phyloP scores from a whole-genome alignment of 805 yeast genomes.

The Teunomyces pallodes region DNA sequence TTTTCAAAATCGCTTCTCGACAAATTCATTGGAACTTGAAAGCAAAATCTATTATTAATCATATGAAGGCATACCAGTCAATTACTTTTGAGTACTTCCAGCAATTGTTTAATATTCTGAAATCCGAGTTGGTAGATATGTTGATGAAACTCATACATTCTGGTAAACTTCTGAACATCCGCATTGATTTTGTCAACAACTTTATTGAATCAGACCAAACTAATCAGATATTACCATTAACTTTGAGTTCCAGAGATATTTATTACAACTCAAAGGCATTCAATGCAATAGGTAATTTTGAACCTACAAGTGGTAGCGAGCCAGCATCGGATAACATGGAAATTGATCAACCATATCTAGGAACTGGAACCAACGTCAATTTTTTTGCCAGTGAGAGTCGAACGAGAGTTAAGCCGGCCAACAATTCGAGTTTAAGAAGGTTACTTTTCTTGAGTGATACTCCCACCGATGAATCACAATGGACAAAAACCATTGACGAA shows the following conservation, averaged over 20 bases:
- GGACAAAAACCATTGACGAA: slow-evolving; percentile 10
- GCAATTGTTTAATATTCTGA: slow-evolving; percentile 16
- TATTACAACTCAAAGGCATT: slow-evolving; percentile 18
- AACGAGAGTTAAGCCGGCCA: not conserved
- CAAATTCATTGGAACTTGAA: slow-evolving; percentile 29
- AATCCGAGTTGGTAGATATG: slow-evolving; percentile 24
- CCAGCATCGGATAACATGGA: slow-evolving; percentile 9
- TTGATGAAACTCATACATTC: slow-evolving; percentile 26
- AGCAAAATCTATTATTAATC: slow-evolving; percentile 27
- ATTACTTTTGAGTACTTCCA: slow-evolving; percentile 27
- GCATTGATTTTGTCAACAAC: slow-evolving; percentile 28
- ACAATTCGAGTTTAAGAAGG: not conserved
- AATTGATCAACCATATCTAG: slow-evolving; percentile 8
- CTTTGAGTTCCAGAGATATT: slow-evolving; percentile 20
- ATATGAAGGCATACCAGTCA: slow-evolving; percentile 28
- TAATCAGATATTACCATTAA: slow-evolving; percentile 13
- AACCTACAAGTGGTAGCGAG: not conserved
- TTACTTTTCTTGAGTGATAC: slow-evolving; percentile 10
- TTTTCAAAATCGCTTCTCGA: slow-evolving; percentile 25
- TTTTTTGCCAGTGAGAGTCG: not conserved
- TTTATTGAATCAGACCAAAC: slow-evolving; percentile 13
- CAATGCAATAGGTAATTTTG: slow-evolving; percentile 1
- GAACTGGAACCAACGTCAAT: not conserved
- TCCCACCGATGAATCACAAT: slow-evolving; percentile 2
- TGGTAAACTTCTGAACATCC: slow-evolving; percentile 28